phyloP scores from a whole-genome alignment of 495 filamentous ascomycete species.

The Tricharina praecox region DNA sequence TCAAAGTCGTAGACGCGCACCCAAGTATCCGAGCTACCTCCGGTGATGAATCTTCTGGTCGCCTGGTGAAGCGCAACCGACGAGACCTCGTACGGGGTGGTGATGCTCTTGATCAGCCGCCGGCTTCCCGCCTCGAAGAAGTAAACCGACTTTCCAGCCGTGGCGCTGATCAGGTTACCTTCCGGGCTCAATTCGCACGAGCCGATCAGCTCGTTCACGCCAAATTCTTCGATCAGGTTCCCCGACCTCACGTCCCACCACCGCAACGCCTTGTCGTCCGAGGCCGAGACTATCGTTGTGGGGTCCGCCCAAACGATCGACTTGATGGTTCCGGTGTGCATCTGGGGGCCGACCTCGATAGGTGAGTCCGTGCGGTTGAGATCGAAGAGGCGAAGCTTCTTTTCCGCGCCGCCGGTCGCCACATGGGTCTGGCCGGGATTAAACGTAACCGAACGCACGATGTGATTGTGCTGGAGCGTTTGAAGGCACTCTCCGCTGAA shows the following conservation, averaged over 20 bases:
- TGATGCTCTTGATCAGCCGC: constrained; percentile 57
- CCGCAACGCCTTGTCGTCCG: constrained; percentile 74
- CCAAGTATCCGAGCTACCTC: constrained; percentile 82
- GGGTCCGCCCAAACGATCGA: constrained; percentile 87
- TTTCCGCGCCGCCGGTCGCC: constrained; percentile 87
- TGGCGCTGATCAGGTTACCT: constrained; percentile 23
- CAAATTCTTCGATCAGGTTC: constrained; percentile 49
- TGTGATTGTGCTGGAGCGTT: constrained; percentile 79
- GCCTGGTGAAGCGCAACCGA: constrained; percentile 73
- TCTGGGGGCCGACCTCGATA: constrained; percentile 72
- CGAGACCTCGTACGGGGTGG: constrained; percentile 66
- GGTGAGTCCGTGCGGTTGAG: constrained; percentile 33
- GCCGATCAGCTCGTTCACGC: constrained; percentile 65
- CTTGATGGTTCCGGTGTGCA: constrained; percentile 78
- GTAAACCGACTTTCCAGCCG: constrained; percentile 79
- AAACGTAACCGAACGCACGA: constrained; percentile 85
- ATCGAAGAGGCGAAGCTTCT: constrained; percentile 91
- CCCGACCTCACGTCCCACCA: constrained; percentile 84
- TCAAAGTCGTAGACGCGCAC: constrained; percentile 81
- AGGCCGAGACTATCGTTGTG: constrained; percentile 72
- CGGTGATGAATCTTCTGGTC: constrained; percentile 67
- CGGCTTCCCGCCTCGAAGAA: constrained; percentile 69
- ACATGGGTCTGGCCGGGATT: constrained; percentile 59
- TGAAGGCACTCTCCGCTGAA: constrained; percentile 79
- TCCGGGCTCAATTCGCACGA: constrained; percentile 68